Evolutionary conservation across 2,329 filamentous ascomycete species (phyloP), one percentile per base, ranked within the genome.

Genomic region (Knufia fluminis): DNA sequence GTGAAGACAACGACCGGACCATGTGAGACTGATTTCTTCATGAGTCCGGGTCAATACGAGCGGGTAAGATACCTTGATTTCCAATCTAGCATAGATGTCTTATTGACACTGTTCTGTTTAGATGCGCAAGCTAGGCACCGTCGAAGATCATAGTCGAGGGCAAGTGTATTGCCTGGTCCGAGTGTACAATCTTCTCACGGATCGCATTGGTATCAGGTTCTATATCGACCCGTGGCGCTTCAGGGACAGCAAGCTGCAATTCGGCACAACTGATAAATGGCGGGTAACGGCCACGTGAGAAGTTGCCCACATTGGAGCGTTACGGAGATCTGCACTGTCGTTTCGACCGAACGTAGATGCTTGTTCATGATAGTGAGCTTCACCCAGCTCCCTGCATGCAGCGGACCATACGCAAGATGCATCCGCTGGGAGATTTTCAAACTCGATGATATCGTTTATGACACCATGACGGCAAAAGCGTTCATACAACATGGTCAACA

Each of bases 1-100:
- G 50, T 55, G 51, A 55, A 55, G 33, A 49, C 53, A 2, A 50
- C 53, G 10, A 43, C 46, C 23, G 53, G 53, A 38, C 51, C 53
- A 33, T 55, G 53, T 33, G 45, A 51, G 38, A 51, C 36, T 10
- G 39, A 48, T 1, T 55, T 55, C 26, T 53, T 48, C 32, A 55
- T 55, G 53, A 53, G 48, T 20, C 44, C 35, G 26, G 46, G 44
- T 36, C 53, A 55, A 53, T 51, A 55, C 33, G 22, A 40, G 17
- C 17, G 45, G 46, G 52, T 51, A 36, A 52, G 52, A 43, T 9
- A 7, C 32, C n/a, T 19, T 28, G 24, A 20, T 16, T 46, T 20
- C 6, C n/a, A 17, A 17, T 46, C 3, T n/a, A 46, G 6, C 17
- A n/a, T 22, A 17, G n/a, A n/a, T n/a, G n/a, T n/a, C 38, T 42